Evolutionary conservation across 176 grass and related monocot species (phyloP).

Genomic region (Eleusine coracana): DNA sequence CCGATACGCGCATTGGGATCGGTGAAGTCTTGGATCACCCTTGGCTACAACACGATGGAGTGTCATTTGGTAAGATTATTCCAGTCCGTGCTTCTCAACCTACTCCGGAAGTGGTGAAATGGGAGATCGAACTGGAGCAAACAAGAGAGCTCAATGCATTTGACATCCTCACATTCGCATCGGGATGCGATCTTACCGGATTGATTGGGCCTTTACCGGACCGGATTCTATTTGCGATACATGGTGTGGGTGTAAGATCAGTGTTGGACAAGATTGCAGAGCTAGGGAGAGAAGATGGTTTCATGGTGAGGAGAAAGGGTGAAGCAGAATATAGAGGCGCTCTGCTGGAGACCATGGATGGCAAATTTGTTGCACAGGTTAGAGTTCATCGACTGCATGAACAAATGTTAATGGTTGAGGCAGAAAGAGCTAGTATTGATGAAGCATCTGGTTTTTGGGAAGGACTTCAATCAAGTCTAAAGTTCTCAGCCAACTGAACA

Average conservation of each 20-base stretch:
- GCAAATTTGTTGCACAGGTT: neutral
- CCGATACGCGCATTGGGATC: slow-evolving; percentile 48
- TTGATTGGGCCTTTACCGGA: neutral
- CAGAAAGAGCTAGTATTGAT: neutral
- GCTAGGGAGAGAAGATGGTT: neutral
- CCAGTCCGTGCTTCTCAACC: slow-evolving; percentile 10
- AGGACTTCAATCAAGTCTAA: neutral
- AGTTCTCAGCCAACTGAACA: neutral
- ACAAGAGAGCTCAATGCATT: slow-evolving; percentile 65
- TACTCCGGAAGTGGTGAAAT: neutral
- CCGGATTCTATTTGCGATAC: neutral
- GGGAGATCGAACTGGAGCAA: neutral
- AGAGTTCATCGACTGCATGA: neutral
- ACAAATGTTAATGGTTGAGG: slow-evolving; percentile 4
- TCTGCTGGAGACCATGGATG: neutral
- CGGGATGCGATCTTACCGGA: slow-evolving; percentile 55
- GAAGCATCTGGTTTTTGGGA: slow-evolving; percentile 1
- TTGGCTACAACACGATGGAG: slow-evolving; percentile 60
- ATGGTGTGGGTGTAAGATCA: neutral
- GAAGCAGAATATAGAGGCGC: neutral
- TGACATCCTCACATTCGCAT: slow-evolving; percentile 72
- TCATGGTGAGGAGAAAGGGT: neutral
- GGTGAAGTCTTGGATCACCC: slow-evolving; percentile 59
- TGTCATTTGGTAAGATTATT: neutral
- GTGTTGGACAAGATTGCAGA: neutral